A percentile compares a stretch with the other conserved stretches of the same genome.
Evolutionary conservation across 1,139 yeast genomes (phyloP).

Genomic region (Hanseniaspora gamundiae): DNA sequence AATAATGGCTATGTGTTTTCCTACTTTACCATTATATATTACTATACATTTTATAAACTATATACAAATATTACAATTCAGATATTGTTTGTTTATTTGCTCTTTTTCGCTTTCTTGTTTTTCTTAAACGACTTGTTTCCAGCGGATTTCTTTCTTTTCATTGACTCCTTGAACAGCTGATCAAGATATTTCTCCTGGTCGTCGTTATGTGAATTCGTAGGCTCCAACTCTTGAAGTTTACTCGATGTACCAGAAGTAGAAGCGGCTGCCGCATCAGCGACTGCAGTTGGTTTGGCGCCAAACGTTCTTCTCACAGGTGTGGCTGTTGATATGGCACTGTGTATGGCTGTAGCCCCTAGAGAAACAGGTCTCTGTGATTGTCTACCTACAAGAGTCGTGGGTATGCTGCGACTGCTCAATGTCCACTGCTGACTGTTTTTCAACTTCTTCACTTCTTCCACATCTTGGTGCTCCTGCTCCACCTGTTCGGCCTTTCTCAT

Average conservation of each 20-base stretch:
- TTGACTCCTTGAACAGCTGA: slow-evolving; percentile 24
- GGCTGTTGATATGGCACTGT: slow-evolving; percentile 5
- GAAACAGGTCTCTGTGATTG: slow-evolving; percentile 10
- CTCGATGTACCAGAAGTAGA: too few relatives aligned
- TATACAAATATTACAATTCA: slow-evolving; percentile 8
- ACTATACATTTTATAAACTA: slow-evolving; percentile 13
- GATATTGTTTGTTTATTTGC: too few relatives aligned
- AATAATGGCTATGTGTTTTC: slow-evolving; percentile 11
- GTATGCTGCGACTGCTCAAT: slow-evolving; percentile 12
- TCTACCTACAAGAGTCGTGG: too few relatives aligned
- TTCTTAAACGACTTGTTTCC: slow-evolving; percentile 3
- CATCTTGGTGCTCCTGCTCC: slow-evolving; percentile 27
- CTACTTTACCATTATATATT: slow-evolving; percentile 8
- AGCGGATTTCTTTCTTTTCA: slow-evolving; percentile 9
- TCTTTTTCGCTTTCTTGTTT: slow-evolving; percentile 10
- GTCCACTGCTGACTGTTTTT: slow-evolving; percentile 28
- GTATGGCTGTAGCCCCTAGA: slow-evolving; percentile 26
- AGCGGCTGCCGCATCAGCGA: neutral
- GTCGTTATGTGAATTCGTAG: neutral
- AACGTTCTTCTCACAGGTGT: slow-evolving; percentile 24
- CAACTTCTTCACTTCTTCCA: slow-evolving; percentile 29
- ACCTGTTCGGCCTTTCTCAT: slow-evolving; percentile 35
- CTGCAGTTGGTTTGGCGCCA: slow-evolving; percentile 12
- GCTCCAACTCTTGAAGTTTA: slow-evolving; percentile 9
- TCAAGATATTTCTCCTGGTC: slow-evolving; percentile 21